A percentile compares a stretch with the other conserved stretches of the same genome.
Evolutionary conservation across 139 green algal genomes (phyloP).

Genomic region (Coelastrella sp.): DNA sequence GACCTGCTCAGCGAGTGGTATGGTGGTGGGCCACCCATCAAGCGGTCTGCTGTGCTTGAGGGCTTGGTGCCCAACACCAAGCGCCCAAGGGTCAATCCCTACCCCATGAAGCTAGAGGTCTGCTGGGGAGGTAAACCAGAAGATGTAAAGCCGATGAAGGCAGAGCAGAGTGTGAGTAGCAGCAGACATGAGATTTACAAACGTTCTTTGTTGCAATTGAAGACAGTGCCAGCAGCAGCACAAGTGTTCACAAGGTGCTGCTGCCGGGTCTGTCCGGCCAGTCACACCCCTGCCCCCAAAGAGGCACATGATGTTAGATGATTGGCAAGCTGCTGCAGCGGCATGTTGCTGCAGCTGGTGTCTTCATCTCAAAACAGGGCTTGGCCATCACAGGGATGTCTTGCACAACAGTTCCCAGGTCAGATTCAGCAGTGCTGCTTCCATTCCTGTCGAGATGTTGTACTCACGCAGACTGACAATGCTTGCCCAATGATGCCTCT

Average conservation of each 20-base stretch:
- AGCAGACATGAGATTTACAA: neutral
- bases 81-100: conserved; percentile 43
- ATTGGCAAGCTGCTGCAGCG: no score
- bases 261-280: no score
- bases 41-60: conserved; percentile 25
- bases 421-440: neutral
- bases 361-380: no score
- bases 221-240: no score
- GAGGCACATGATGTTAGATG: no score
- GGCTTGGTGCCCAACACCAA: conserved; percentile 35
- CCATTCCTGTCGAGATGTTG: neutral
- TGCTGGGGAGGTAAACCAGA: neutral
- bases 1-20: conserved; percentile 68
- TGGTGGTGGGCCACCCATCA: conserved; percentile 59
- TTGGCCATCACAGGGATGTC: no score
- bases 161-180: conserved; percentile 23
- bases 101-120: conserved; percentile 57
- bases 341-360: no score
- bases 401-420: neutral
- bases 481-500: neutral
- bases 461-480: neutral
- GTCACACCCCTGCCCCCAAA: no score
- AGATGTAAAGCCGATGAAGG: conserved; percentile 9
- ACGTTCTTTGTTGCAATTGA: no score
- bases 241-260: no score